Percentiles rank a stretch among this genome's conserved stretches.
Evolutionary conservation across 2,329 filamentous ascomycete genomes (phyloP).

Genomic region (Lachnellula suecica): DNA sequence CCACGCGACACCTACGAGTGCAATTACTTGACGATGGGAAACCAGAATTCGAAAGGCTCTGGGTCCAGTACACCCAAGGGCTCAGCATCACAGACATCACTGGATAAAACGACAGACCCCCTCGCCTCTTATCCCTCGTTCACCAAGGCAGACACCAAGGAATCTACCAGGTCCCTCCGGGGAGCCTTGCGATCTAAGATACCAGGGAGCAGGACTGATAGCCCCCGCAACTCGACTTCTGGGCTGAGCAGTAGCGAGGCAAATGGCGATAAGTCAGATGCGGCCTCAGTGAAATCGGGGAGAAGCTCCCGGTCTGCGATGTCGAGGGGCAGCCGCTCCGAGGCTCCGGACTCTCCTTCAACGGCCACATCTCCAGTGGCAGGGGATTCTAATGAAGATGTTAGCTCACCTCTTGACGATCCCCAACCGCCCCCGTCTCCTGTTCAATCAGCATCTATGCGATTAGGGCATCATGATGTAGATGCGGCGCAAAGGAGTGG

Average conservation of each 20-base stretch:
- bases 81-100: conserved; percentile 30
- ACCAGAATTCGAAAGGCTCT: conserved; percentile 59
- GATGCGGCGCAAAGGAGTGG: conserved; percentile 79
- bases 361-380: conserved; percentile 28
- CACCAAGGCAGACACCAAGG: conserved; percentile 87
- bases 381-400: conserved; percentile 35
- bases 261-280: conserved; percentile 66
- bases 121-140: conserved; percentile 90
- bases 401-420: conserved; percentile 48
- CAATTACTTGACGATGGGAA: conserved; percentile 60
- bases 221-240: conserved; percentile 72
- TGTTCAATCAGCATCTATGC: conserved; percentile 73
- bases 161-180: conserved; percentile 83
- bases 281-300: conserved; percentile 70
- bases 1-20: not conserved
- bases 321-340: conserved; percentile 40
- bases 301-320: conserved; percentile 55
- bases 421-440: conserved; percentile 77
- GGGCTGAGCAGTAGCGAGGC: conserved; percentile 54
- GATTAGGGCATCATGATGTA: conserved; percentile 73
- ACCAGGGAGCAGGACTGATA: conserved; percentile 73
- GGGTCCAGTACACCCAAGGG: conserved; percentile 28
- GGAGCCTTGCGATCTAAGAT: conserved; percentile 82
- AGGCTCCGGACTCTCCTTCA: conserved; percentile 38
- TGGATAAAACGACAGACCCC: conserved; percentile 26